Conservation (phyloP, 208 protist genomes). For the Porcisia deanei region DNA sequence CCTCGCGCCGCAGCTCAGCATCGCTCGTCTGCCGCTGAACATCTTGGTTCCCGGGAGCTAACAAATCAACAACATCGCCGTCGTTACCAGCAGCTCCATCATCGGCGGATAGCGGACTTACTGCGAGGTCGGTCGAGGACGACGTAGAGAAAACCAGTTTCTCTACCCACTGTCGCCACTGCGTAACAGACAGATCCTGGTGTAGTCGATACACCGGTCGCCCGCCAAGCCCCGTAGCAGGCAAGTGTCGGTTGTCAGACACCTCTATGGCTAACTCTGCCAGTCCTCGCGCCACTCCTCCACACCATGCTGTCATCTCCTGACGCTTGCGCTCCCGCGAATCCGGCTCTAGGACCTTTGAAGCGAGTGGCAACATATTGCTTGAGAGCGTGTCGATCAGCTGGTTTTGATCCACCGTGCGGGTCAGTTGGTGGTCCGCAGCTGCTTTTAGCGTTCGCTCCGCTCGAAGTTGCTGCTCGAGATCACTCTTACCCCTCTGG, state of each 20-base stretch:
- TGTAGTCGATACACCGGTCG: conserved; percentile 51
- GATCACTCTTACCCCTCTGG: conserved; percentile 7
- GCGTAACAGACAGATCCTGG: conserved; percentile 67
- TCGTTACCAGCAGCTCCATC: conserved; percentile 5
- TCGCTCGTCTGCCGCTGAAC: neutral
- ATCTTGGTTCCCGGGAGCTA: neutral
- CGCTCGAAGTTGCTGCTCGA: conserved; percentile 23
- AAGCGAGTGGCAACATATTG: neutral
- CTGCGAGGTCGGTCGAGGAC: conserved; percentile 1
- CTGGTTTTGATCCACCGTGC: conserved; percentile 18
- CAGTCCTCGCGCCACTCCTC: conserved; percentile 44
- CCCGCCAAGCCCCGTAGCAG: conserved; percentile 29
- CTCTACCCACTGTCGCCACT: conserved; percentile 67
- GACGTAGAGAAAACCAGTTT: conserved; percentile 43
- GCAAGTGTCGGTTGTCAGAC: conserved; percentile 72
- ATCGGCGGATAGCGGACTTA: conserved; percentile 7
- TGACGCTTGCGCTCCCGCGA: conserved; percentile 6
- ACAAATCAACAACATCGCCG: neutral
- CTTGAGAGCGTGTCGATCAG: neutral
- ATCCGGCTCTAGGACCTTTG: neutral
- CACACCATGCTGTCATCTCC: conserved; percentile 37
- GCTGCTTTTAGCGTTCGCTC: conserved; percentile 37
- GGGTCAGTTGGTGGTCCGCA: conserved; percentile 7
- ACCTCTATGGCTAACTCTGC: conserved; percentile 68
- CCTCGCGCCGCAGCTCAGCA: conserved; percentile 9